Evolutionary conservation across 495 filamentous ascomycete genomes (phyloP).

Genomic region (Penicillium angulare): DNA sequence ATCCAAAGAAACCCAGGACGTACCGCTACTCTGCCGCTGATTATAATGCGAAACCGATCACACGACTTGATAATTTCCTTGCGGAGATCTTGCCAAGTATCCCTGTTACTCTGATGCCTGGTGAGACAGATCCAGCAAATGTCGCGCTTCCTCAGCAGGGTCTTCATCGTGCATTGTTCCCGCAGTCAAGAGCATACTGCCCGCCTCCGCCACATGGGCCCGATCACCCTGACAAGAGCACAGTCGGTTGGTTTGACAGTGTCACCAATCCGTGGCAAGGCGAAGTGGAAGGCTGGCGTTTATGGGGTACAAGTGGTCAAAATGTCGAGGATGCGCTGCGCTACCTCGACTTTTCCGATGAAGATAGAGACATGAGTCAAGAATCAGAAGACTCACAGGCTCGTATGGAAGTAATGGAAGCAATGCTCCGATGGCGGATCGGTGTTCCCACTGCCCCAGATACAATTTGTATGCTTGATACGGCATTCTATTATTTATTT

Average conservation of each 20-base stretch:
- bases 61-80: constrained; percentile 80
- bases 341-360: constrained; percentile 59
- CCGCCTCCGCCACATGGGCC: constrained; percentile 47
- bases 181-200: constrained; percentile 64
- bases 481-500: background rate
- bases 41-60: constrained; percentile 82
- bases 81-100: constrained; percentile 75
- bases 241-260: constrained; percentile 77
- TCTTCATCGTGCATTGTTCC: constrained; percentile 81
- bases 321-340: constrained; percentile 92
- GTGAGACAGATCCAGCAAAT: constrained; percentile 75
- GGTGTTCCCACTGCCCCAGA: constrained; percentile 95
- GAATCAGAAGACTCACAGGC: constrained; percentile 57
- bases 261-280: constrained; percentile 94
- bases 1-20: constrained; percentile 64
- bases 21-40: constrained; percentile 90
- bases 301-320: constrained; percentile 85
- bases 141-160: constrained; percentile 77
- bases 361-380: constrained; percentile 19
- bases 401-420: constrained; percentile 83
- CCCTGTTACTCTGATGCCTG: constrained; percentile 77
- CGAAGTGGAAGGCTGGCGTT: constrained; percentile 80
- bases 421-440: constrained; percentile 85
- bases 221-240: constrained; percentile 40
- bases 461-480: constrained; percentile 73